Evolutionary conservation across 768 basidiomycete species (phyloP).

Genomic region (Heimioporus sp.): DNA sequence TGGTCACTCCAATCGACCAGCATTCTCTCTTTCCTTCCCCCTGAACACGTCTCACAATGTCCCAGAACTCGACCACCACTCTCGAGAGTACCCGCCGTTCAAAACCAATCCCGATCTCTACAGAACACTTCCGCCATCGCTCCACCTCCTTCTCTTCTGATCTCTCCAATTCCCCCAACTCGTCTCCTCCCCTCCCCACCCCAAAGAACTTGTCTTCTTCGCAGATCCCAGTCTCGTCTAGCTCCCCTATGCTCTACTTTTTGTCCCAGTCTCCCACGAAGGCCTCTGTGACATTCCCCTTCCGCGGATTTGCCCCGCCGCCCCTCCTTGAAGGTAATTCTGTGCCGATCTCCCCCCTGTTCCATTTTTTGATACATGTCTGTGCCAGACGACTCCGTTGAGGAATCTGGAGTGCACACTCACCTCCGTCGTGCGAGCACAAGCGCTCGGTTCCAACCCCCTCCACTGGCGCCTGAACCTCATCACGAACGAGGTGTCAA

Average conservation of each 20-base stretch:
- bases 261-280: constrained; percentile 59
- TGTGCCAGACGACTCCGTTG: constrained; percentile 38
- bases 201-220: constrained; percentile 43
- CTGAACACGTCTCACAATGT: constrained; percentile 16
- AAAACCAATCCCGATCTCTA: constrained; percentile 61
- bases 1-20: background rate
- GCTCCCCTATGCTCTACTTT: constrained; percentile 73
- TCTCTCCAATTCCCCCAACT: constrained; percentile 53
- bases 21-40: constrained; percentile 1
- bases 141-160: constrained; percentile 63
- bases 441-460: constrained; percentile 50
- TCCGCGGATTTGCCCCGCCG: constrained; percentile 48
- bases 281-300: constrained; percentile 55
- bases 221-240: constrained; percentile 50
- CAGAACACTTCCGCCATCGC: constrained; percentile 47
- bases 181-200: constrained; percentile 51
- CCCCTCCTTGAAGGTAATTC: constrained; percentile 63
- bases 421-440: constrained; percentile 66
- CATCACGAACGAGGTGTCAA: constrained; percentile 67
- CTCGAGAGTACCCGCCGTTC: constrained; percentile 47
- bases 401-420: constrained; percentile 40
- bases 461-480: constrained; percentile 42
- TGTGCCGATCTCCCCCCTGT: background rate
- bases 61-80: background rate
- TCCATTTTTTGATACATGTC: background rate